Evolutionary conservation across 768 basidiomycete species (phyloP).

Genomic region (Phanerochaete sordida): DNA sequence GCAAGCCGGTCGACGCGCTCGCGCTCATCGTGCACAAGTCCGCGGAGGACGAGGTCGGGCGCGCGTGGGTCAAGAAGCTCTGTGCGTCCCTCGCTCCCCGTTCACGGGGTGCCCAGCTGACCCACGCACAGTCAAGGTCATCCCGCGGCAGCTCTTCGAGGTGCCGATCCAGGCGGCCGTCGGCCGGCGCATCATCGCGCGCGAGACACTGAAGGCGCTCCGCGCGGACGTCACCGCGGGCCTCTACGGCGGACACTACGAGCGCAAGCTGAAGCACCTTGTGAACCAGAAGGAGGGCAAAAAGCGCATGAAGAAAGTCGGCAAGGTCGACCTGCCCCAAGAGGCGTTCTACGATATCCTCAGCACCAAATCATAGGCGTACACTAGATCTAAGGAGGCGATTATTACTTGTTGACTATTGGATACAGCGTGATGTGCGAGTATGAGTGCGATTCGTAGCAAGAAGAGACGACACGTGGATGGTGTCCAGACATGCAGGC

Average conservation of each 20-base stretch:
- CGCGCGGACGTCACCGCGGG: slow-evolving; percentile 94
- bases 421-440: not conserved
- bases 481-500: not conserved
- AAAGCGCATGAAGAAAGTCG: slow-evolving; percentile 82
- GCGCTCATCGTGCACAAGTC: slow-evolving; percentile 89
- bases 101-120: not conserved
- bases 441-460: too few relatives aligned
- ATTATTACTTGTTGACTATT: not conserved
- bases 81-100: slow-evolving; percentile 48
- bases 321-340: slow-evolving; percentile 87
- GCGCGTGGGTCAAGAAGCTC: slow-evolving; percentile 88
- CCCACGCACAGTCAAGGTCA: slow-evolving; percentile 69
- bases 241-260: slow-evolving; percentile 90
- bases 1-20: slow-evolving; percentile 87
- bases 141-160: slow-evolving; percentile 91
- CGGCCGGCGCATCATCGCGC: slow-evolving; percentile 82
- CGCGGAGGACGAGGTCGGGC: slow-evolving; percentile 68
- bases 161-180: slow-evolving; percentile 93
- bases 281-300: slow-evolving; percentile 94
- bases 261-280: slow-evolving; percentile 87
- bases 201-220: slow-evolving; percentile 83
- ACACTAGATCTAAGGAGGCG: not conserved
- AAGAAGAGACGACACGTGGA: too few relatives aligned
- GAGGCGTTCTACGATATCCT: slow-evolving; percentile 95
- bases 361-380: slow-evolving; percentile 33